Evolutionary conservation across 768 basidiomycete genomes (phyloP).

Genomic region (Boletus tomentosulus): DNA sequence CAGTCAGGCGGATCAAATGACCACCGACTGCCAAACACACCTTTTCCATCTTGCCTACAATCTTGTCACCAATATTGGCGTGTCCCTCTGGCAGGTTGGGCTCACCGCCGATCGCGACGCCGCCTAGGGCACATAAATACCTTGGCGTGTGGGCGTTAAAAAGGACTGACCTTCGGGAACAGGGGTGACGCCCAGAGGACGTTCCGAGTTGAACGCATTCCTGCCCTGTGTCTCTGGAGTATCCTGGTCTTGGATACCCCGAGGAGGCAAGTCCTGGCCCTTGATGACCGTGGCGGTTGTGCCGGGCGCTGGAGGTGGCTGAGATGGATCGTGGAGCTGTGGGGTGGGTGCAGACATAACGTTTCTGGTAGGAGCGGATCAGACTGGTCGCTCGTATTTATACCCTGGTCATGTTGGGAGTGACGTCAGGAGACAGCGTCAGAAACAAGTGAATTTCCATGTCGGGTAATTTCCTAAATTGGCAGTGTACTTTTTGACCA

Average conservation of each 20-base stretch:
- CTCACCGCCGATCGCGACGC: conserved; percentile 26
- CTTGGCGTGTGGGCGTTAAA: not conserved
- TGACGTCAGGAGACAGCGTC: conserved; percentile 10
- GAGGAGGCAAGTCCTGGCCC: not conserved
- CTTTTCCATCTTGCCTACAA: conserved; percentile 57
- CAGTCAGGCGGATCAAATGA: not conserved
- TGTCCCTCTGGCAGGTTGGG: conserved; percentile 31
- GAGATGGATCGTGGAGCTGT: conserved; percentile 44
- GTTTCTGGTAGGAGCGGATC: not conserved
- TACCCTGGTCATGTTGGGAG: not conserved
- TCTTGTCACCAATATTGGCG: conserved; percentile 46
- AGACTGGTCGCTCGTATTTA: conserved; percentile 12
- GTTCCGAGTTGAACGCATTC: conserved; percentile 30
- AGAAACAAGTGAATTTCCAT: not conserved
- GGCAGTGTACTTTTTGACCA: conserved; percentile 11
- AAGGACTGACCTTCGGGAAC: conserved; percentile 29
- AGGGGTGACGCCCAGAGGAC: conserved; percentile 37
- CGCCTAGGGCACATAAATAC: conserved; percentile 13
- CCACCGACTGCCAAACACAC: conserved; percentile 23
- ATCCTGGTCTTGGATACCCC: not conserved
- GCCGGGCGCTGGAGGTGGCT: conserved; percentile 41
- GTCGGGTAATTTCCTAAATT: conserved; percentile 3
- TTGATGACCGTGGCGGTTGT: not conserved
- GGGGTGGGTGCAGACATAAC: conserved; percentile 22
- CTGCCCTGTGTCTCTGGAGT: not conserved